Percentiles rank a stretch among this genome's conserved stretches.
These are phyloP conservation scores for Circinella minor DNA, from an alignment of 371 early-diverging fungal genomes.

Conservation along the genomic window DNA sequence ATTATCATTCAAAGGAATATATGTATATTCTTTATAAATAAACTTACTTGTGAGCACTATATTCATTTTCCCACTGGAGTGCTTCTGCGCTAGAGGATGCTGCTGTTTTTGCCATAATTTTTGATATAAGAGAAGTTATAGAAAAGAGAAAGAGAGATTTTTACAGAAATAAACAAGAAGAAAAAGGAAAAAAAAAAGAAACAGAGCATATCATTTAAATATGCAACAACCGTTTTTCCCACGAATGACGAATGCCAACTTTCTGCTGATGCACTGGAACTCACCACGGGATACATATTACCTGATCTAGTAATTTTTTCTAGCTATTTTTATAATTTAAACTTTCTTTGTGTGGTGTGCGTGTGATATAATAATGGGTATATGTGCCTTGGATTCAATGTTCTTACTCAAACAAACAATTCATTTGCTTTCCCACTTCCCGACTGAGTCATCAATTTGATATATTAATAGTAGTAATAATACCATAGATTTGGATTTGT, in stretches of 20 bases:
- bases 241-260: constrained; percentile 1
- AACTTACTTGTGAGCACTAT: constrained; percentile 88
- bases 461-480: too few relatives aligned
- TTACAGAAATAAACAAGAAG: too few relatives aligned
- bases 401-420: too few relatives aligned
- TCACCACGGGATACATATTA: background rate
- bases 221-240: background rate
- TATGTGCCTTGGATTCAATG: too few relatives aligned
- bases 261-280: background rate
- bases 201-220: background rate
- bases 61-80: constrained; percentile 73
- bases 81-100: constrained; percentile 52
- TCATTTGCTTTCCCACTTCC: too few relatives aligned
- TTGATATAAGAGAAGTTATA: background rate
- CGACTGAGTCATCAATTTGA: too few relatives aligned
- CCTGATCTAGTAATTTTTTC: background rate
- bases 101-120: background rate
- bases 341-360: too few relatives aligned
- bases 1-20: background rate
- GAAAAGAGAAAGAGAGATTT: constrained; percentile 2
- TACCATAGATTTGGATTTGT: too few relatives aligned
- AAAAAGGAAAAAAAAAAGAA: background rate
- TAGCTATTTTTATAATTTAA: too few relatives aligned
- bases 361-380: too few relatives aligned
- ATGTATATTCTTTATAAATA: too few relatives aligned